Evolutionary conservation across 1,284 basidiomycete species (phyloP), one percentile per base, ranked within the genome.

Genomic region (Ganoderma meredithae): DNA sequence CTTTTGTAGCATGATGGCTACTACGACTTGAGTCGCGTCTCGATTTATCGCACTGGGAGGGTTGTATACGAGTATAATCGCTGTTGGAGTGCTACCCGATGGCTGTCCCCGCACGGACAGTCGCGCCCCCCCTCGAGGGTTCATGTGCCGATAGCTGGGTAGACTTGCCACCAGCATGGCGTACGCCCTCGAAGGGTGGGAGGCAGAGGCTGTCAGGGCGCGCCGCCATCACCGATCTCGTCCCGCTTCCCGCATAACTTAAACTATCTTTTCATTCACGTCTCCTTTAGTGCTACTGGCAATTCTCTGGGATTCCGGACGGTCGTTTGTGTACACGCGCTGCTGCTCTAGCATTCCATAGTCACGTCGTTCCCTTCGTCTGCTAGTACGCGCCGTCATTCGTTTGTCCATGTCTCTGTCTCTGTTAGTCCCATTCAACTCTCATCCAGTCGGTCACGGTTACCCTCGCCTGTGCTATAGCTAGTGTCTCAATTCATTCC

Each of bases 61-160:
- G 69, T 64, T 63, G n/a, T 75, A 77, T 77, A 78, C 69, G 76
- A 77, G 74, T 77, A 76, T 79, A 77, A 75, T 77, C 61, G 65
- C 68, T 71, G 67, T 63, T 61, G 69, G 63, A 65, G 71, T 67
- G 69, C 63, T 68, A 56, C 65, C 61, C 62, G 63, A 67, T 47
- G 62, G 58, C 52, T 22, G 25, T 60, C 66, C 69, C 55, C 41
- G 66, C 62, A 27, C 15, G 43, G 63, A 58, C 60, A 60, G 31
- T 65, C 63, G 59, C 60, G 33, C 67, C 64, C 67, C 64, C 62
- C 67, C 60, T 60, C 47, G 31, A 49, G 47, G 47, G 22, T 25
- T 47, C 4, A 49, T 25, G 47, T 49, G 47, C 22, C 47, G 47
- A 22, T 49, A 49, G 47, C 47, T 49, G 52, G 52, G 59, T 59